Evolutionary conservation across 805 yeast genomes (phyloP), one percentile per base, ranked within the genome.

Genomic region (Candida ascalaphidarum): DNA sequence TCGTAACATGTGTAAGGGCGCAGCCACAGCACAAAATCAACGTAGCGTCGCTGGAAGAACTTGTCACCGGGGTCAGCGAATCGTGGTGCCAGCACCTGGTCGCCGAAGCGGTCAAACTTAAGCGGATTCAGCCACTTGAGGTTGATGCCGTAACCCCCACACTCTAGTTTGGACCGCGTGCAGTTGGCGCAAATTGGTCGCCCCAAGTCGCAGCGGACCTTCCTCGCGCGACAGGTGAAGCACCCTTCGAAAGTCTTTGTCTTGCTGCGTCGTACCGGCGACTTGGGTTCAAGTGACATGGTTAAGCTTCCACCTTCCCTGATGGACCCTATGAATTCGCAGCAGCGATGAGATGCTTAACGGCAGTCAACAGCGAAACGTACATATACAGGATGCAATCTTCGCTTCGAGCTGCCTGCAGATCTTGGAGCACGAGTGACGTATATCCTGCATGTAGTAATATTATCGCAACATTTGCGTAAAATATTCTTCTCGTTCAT

Each of bases 191-290:
- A 86, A 10, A 56, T 48, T 0, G 96, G 96, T 37, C 66, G 68
- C 11, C 65, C 59, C 31, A 81, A 58, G 48, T 84, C 95, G 52
- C 96, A 86, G 33, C 81, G 76, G 26, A 85, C 77, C 50, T 84
- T 81, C 25, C 95, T 54, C 11, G 77, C 60, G 24, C 95, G 65
- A 44, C 96, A 85, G 0, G 95, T 82, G 62, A 83, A 83, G 48
- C 96, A 86, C 1, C 95, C 96, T 0, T 82, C 76, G 46, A 83
- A 85, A 0, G 92, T 77, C 47, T 85, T 86, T 25, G 63, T 49
- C 28, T 55, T 26, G 31, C 46, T 46, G 25, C 11, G 22, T 11
- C 18, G 18, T n/a, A n/a, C n/a, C n/a, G n/a, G n/a, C n/a, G n/a
- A n/a, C n/a, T n/a, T n/a, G n/a, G n/a, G n/a, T n/a, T n/a, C n/a